These are phyloP conservation scores for Myxozyma kluyveri DNA, from an alignment of 805 yeast genomes.

Conservation along the genomic window DNA sequence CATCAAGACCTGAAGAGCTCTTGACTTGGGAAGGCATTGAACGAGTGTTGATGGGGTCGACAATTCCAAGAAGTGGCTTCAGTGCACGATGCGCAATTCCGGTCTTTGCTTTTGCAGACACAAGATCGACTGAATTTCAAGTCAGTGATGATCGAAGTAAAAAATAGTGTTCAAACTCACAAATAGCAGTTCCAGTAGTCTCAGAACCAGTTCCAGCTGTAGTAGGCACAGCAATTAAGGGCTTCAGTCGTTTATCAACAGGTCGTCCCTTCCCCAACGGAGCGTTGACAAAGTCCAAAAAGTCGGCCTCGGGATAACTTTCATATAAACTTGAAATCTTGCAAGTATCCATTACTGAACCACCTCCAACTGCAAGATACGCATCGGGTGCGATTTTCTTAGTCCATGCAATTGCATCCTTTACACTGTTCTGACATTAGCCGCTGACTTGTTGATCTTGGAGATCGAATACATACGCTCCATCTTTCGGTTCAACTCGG, in stretches of 20 bases:
- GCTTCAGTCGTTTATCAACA: conserved; percentile 38
- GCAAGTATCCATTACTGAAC: conserved; percentile 49
- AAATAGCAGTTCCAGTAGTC: conserved; percentile 48
- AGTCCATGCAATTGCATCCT: conserved; percentile 42
- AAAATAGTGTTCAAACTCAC: conserved; percentile 10
- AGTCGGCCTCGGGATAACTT: conserved; percentile 42
- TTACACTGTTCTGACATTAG: conserved; percentile 32
- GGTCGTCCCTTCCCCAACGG: conserved; percentile 43
- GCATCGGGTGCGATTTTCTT: conserved; percentile 40
- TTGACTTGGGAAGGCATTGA: conserved; percentile 45
- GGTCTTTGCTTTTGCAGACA: conserved; percentile 43
- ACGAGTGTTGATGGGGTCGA: conserved; percentile 44
- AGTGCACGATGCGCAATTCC: conserved; percentile 46
- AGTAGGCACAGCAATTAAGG: conserved; percentile 47
- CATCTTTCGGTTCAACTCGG: conserved; percentile 42
- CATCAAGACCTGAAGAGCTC: conserved; percentile 47
- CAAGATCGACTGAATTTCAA: conserved; percentile 37
- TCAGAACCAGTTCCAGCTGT: conserved; percentile 51
- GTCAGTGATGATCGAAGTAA: too few species aligned
- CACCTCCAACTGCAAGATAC: conserved; percentile 48
- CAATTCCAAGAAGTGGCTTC: conserved; percentile 45
- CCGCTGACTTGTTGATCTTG: background rate
- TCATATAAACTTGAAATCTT: conserved; percentile 46
- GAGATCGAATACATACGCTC: conserved; percentile 13
- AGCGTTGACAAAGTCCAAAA: conserved; percentile 46